Conservation (phyloP, 208 protist genomes). For the Lotmaria passim region DNA sequence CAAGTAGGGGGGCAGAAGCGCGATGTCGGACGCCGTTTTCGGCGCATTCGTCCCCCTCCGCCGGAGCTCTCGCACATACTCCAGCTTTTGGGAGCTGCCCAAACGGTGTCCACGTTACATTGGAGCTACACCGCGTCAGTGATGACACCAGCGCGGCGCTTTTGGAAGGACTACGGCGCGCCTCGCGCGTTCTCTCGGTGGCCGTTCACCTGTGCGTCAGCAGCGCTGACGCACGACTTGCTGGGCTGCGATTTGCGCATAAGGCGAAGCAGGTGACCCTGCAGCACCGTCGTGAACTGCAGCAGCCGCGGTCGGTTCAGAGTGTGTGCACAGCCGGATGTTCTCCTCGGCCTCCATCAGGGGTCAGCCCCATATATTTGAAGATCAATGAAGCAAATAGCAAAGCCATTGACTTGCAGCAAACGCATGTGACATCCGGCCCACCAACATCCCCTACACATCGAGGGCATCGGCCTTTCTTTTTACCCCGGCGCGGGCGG, state of each 20-base stretch:
- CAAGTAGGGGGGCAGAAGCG: too few species aligned
- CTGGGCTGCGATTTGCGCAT: constrained; percentile 20
- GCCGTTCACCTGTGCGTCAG: constrained; percentile 26
- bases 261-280: constrained; percentile 2
- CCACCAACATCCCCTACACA: not conserved
- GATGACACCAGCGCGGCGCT: constrained; percentile 30
- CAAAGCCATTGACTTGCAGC: not conserved
- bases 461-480: not conserved
- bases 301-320: not conserved
- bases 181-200: constrained; percentile 11
- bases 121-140: constrained; percentile 32
- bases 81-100: not conserved
- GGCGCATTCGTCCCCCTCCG: not conserved
- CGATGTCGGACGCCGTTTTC: not conserved
- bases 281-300: constrained; percentile 15
- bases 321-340: too few species aligned
- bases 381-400: not conserved
- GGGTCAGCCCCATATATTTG: not conserved
- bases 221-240: constrained; percentile 23
- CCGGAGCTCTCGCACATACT: not conserved
- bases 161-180: constrained; percentile 29
- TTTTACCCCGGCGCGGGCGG: not conserved
- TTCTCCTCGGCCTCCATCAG: not conserved
- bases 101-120: constrained; percentile 26
- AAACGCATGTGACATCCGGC: not conserved